Evolutionary conservation across 371 early-diverging fungal species (phyloP).

Genomic region (Mortierella sp.): DNA sequence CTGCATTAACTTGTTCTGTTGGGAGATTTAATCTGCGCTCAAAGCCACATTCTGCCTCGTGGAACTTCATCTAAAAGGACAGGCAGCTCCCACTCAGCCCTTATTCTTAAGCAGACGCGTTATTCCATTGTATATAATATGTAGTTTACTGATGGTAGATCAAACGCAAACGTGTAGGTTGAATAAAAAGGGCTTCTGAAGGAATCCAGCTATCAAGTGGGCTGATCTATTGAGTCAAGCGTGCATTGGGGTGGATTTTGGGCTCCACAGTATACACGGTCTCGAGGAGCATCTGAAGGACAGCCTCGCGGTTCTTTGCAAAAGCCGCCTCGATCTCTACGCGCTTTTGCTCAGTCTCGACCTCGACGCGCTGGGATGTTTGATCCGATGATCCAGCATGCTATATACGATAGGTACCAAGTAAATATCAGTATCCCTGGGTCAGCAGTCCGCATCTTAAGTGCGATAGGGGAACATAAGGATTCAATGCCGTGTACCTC

Average conservation of each 20-base stretch:
- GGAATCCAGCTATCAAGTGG: background rate
- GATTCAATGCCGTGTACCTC: slow-evolving; percentile 70
- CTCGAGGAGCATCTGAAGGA: slow-evolving; percentile 78
- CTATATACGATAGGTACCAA: slow-evolving; percentile 54
- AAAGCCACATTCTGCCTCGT: too few species aligned
- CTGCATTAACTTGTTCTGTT: too few species aligned
- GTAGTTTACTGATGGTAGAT: too few species aligned
- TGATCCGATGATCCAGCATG: slow-evolving; percentile 82
- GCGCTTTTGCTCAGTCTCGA: slow-evolving; percentile 85
- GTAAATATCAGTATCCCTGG: slow-evolving; percentile 1
- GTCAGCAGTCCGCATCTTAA: too few species aligned
- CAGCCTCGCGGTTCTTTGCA: slow-evolving; percentile 76
- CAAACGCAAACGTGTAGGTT: too few species aligned
- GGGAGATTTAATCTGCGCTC: too few species aligned
- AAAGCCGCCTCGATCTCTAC: slow-evolving; percentile 72
- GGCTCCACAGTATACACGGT: slow-evolving; percentile 80
- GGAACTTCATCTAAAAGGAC: too few species aligned
- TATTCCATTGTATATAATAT: too few species aligned
- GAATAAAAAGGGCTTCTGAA: too few species aligned
- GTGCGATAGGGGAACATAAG: too few species aligned
- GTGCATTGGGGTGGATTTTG: slow-evolving; percentile 71
- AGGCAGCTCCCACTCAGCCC: too few species aligned
- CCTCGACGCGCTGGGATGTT: slow-evolving; percentile 72
- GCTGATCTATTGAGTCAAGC: slow-evolving; percentile 3
- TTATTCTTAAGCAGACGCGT: too few species aligned